phyloP scores from a whole-genome alignment of 106 monocot genomes.

The Acorus gramineus region DNA sequence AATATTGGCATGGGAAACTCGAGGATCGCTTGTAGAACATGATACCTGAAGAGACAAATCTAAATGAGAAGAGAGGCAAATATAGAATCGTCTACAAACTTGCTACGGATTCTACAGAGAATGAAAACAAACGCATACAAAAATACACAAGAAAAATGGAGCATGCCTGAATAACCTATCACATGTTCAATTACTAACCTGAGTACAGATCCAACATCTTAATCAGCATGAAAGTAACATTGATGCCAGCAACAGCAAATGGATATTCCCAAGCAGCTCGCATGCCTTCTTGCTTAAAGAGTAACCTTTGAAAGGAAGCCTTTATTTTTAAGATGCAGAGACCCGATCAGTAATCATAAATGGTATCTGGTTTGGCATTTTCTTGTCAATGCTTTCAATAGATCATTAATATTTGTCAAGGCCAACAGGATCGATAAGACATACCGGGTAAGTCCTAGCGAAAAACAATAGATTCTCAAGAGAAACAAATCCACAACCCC shows the following conservation, averaged over 20 bases:
- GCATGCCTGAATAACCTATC: no score
- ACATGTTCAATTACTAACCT: constrained; percentile 23
- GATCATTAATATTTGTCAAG: background rate
- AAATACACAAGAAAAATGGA: no score
- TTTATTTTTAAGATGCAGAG: constrained; percentile 1
- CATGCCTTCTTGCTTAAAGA: constrained; percentile 54
- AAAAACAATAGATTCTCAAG: constrained; percentile 88
- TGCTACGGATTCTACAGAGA: no score
- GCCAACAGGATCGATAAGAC: background rate
- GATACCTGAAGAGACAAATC: no score
- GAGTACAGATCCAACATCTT: constrained; percentile 74
- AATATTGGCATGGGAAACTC: no score
- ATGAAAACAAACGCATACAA: no score
- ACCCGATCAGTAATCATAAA: background rate
- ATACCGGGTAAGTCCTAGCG: constrained; percentile 75
- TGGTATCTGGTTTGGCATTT: no score
- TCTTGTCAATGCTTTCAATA: no score
- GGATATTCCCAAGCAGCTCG: constrained; percentile 76
- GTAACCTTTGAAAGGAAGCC: constrained; percentile 32
- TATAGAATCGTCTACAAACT: no score
- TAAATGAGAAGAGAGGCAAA: no score
- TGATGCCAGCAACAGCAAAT: constrained; percentile 78
- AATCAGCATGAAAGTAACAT: constrained; percentile 71
- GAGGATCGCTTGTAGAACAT: no score
- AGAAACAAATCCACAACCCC: constrained; percentile 85